These are phyloP conservation scores for Tetracentron sinense DNA, from an alignment of 164 flowering plant species.

Conservation along the genomic window DNA sequence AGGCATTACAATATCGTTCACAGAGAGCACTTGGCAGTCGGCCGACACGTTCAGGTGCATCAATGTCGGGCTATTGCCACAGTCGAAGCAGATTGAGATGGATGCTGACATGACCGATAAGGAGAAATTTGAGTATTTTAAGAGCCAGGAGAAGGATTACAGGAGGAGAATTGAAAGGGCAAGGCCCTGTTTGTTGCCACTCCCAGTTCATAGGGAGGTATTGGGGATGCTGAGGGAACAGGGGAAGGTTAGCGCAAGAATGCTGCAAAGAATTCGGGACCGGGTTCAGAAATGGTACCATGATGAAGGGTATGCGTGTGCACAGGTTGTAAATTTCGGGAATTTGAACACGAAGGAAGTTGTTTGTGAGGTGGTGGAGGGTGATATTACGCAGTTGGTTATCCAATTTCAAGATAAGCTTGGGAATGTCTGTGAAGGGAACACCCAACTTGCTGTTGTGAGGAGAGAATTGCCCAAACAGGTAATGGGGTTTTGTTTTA, in stretches of 20 bases:
- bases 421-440: slow-evolving; percentile 93
- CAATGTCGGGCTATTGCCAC: slow-evolving; percentile 83
- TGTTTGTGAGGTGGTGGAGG: slow-evolving; percentile 99
- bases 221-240: slow-evolving; percentile 58
- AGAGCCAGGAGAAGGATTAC: slow-evolving; percentile 81
- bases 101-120: slow-evolving; percentile 78
- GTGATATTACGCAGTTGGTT: slow-evolving; percentile 78
- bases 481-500: slow-evolving; percentile 35
- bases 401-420: slow-evolving; percentile 94
- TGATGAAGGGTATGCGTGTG: slow-evolving; percentile 94
- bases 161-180: slow-evolving; percentile 71
- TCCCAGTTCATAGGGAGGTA: slow-evolving; percentile 51
- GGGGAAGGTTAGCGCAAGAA: slow-evolving; percentile 78
- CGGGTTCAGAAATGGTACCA: slow-evolving; percentile 98
- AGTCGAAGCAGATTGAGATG: slow-evolving; percentile 68
- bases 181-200: slow-evolving; percentile 75
- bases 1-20: slow-evolving; percentile 51
- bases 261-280: slow-evolving; percentile 85
- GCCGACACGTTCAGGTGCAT: slow-evolving; percentile 77
- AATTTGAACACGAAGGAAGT: slow-evolving; percentile 91
- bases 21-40: slow-evolving; percentile 81
- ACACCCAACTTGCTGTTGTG: slow-evolving; percentile 65
- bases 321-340: slow-evolving; percentile 95
- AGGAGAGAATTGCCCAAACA: slow-evolving; percentile 76
- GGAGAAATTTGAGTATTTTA: slow-evolving; percentile 62